A percentile compares a stretch with the other conserved stretches of the same genome.
phyloP scores from a whole-genome alignment of 1,284 basidiomycete species.

The Moniliophthora roreri region DNA sequence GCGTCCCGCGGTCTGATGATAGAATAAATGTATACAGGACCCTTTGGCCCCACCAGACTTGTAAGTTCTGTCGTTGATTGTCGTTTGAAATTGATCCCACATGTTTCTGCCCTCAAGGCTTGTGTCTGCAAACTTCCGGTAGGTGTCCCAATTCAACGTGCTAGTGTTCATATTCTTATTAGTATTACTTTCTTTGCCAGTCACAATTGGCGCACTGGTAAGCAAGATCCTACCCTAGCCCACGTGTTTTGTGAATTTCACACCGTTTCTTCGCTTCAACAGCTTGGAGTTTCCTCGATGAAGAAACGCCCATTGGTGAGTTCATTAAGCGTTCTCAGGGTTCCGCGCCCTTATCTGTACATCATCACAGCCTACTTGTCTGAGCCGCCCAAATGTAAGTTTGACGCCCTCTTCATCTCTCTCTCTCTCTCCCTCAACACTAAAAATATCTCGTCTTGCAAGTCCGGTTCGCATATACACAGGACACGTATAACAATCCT shows the following conservation, averaged over 20 bases:
- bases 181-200: slow-evolving; percentile 18
- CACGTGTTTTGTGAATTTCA: slow-evolving; percentile 2
- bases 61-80: slow-evolving; percentile 29
- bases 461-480: slow-evolving; percentile 62
- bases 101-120: slow-evolving; percentile 30
- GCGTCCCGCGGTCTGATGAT: slow-evolving; percentile 1
- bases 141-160: slow-evolving; percentile 11
- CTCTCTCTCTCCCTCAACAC: slow-evolving; percentile 26
- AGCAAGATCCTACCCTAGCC: slow-evolving; percentile 16
- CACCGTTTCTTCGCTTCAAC: not conserved
- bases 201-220: slow-evolving; percentile 59
- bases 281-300: slow-evolving; percentile 48
- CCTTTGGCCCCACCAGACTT: slow-evolving; percentile 60
- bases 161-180: not conserved
- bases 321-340: not conserved
- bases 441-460: slow-evolving; percentile 3
- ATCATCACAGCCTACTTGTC: slow-evolving; percentile 33
- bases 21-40: slow-evolving; percentile 38
- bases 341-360: slow-evolving; percentile 1
- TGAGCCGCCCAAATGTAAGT: slow-evolving; percentile 36
- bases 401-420: slow-evolving; percentile 2
- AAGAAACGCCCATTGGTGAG: slow-evolving; percentile 42
- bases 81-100: not conserved
- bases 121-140: slow-evolving; percentile 53
- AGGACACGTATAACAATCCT: slow-evolving; percentile 63